Percentiles rank a stretch among this genome's conserved stretches.
phyloP scores from a whole-genome alignment of 495 filamentous ascomycete genomes.

The Penicillium fimorum region DNA sequence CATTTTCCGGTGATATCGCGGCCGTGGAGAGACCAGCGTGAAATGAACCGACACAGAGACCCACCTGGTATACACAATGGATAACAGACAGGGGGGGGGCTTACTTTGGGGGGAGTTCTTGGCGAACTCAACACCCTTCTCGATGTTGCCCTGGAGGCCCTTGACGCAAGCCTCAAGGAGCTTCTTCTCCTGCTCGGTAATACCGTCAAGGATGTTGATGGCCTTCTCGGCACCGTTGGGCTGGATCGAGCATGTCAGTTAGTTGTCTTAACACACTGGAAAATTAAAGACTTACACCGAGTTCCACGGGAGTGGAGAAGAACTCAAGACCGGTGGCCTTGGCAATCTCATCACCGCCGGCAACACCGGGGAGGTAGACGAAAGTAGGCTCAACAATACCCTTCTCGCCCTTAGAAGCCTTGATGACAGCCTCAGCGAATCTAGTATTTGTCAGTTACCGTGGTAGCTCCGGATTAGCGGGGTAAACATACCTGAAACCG shows the following conservation, averaged over 20 bases:
- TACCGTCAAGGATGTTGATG: slow-evolving; percentile 67
- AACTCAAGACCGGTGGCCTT: slow-evolving; percentile 84
- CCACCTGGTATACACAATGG: not conserved
- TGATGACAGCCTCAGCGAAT: slow-evolving; percentile 90
- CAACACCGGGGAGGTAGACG: slow-evolving; percentile 87
- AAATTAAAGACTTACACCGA: slow-evolving; percentile 67
- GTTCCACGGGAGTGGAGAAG: slow-evolving; percentile 93
- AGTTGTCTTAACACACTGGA: not conserved
- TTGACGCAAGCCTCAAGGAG: slow-evolving; percentile 71
- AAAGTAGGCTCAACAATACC: slow-evolving; percentile 92
- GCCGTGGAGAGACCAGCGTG: slow-evolving; percentile 1
- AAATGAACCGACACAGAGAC: slow-evolving; percentile 6
- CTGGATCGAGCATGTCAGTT: slow-evolving; percentile 46
- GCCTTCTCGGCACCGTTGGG: slow-evolving; percentile 78
- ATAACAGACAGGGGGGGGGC: slow-evolving; percentile 29
- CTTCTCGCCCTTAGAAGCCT: slow-evolving; percentile 81
- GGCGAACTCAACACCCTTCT: slow-evolving; percentile 87
- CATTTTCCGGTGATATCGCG: slow-evolving; percentile 6
- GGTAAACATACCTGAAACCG: slow-evolving; percentile 70
- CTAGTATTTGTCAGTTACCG: slow-evolving; percentile 46
- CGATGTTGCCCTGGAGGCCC: slow-evolving; percentile 86
- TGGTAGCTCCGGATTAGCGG: not conserved
- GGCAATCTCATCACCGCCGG: slow-evolving; percentile 78
- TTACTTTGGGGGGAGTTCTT: slow-evolving; percentile 81
- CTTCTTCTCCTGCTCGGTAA: slow-evolving; percentile 80